Conservation (phyloP, 495 filamentous ascomycete species). For the Podospora sp. region DNA sequence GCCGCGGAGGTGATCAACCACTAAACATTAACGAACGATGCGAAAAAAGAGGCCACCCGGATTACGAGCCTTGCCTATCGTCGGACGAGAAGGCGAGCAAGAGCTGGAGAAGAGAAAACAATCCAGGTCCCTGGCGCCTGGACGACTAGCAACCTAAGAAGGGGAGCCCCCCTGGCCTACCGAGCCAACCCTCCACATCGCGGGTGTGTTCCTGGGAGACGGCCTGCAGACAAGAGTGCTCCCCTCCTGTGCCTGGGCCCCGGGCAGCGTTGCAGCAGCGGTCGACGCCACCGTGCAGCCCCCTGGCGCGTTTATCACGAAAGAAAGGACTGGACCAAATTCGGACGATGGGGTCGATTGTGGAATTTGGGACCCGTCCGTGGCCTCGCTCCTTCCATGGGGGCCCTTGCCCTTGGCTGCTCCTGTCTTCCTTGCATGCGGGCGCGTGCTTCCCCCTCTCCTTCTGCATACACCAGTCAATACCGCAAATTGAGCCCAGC, state of each 20-base stretch:
- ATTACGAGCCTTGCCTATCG: background rate
- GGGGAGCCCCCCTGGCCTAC: constrained; percentile 2
- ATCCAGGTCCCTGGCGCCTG: background rate
- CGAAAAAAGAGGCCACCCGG: background rate
- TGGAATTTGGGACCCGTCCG: background rate
- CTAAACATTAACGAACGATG: background rate
- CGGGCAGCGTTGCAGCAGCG: background rate
- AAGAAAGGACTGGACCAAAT: background rate
- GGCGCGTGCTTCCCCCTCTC: background rate
- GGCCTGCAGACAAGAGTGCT: background rate
- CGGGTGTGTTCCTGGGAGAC: constrained; percentile 3
- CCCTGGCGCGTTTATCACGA: background rate
- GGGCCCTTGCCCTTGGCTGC: background rate
- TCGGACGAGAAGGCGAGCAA: background rate
- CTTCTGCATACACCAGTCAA: constrained; percentile 12
- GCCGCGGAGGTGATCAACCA: background rate
- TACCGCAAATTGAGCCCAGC: constrained; percentile 15
- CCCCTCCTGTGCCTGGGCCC: background rate
- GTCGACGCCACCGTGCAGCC: background rate
- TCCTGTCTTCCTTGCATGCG: background rate
- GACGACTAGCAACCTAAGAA: background rate
- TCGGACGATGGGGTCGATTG: background rate
- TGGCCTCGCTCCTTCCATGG: background rate
- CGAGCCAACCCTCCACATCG: background rate
- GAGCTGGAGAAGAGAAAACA: background rate